phyloP scores from a whole-genome alignment of 371 early-diverging fungal species.

The Funneliformis caledonium region DNA sequence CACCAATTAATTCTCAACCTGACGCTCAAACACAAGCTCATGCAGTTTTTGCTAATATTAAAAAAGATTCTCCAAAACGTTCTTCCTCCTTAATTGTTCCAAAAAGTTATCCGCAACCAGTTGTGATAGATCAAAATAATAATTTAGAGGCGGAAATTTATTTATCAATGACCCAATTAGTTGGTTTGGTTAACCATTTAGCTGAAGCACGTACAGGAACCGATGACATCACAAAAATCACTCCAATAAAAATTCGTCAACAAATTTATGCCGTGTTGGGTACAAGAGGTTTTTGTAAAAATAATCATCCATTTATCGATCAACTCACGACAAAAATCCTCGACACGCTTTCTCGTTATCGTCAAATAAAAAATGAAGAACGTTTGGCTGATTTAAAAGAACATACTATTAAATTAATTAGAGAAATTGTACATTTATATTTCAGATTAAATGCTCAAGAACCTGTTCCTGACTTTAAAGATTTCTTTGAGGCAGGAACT shows the following conservation, averaged over 20 bases:
- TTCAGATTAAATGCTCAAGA: constrained; percentile 38
- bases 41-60: neutral
- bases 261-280: constrained; percentile 39
- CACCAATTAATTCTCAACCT: neutral
- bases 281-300: constrained; percentile 26
- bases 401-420: neutral
- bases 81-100: neutral
- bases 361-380: constrained; percentile 22
- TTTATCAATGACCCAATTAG: neutral
- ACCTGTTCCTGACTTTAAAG: constrained; percentile 34
- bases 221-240: constrained; percentile 29
- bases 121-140: neutral
- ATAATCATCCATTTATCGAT: constrained; percentile 32
- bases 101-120: neutral
- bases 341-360: constrained; percentile 10
- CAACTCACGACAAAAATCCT: neutral
- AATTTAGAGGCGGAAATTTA: constrained; percentile 29
- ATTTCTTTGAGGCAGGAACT: constrained; percentile 24
- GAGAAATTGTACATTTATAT: constrained; percentile 26
- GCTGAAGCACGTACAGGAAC: constrained; percentile 23
- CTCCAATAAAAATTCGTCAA: constrained; percentile 39
- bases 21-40: neutral
- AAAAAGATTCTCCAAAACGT: neutral
- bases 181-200: constrained; percentile 12
- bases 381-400: neutral